Evolutionary conservation across 2,329 filamentous ascomycete genomes (phyloP), one percentile per base, ranked within the genome.

Genomic region (Fusarium nanum): DNA sequence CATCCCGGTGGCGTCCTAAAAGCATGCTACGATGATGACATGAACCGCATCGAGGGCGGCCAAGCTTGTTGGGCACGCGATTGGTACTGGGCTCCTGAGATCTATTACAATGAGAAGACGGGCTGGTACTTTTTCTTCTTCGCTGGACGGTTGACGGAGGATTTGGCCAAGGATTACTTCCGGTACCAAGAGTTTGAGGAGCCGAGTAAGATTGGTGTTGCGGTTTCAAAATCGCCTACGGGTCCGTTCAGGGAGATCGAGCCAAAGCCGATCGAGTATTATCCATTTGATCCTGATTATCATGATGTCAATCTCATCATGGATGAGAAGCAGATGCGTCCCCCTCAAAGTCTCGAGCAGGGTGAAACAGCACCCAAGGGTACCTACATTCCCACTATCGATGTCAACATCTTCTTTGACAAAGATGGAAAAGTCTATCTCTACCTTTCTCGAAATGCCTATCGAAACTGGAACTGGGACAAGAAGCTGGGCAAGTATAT

Each of bases 401-500:
- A 85, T 55, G 79, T 82, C 0, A 82, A 85, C 73, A 76, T 87
- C n/a, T 82, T 85, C 42, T 84, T 82, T 47, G 80, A 84, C 42
- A 68, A 76, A 8, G 76, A 81, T 61, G 78, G 76, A 5, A 73
- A 72, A 8, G 71, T 77, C 14, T 83, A 84, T 56, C 56, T 81
- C 0, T 80, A 79, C 57, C 63, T 73, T 6, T 80, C 79, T 2
- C 73, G 78, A 8, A 80, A 80, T 46, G 78, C 78, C 5, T 80
- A 80, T 53, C 73, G 78, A 2, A 80, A 80, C 48, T 80, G 78
- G 78, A 80, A 79, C 34, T 80, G 78, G 78, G 78, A 80, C 44
- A 62, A 65, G 2, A 50, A 64, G 6, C 42, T 79, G 22, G 74
- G 74, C 18, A 80, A 80, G 63, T 80, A 80, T 59, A 76, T 80